Evolutionary conservation across 805 yeast genomes (phyloP).

Genomic region (Candida fluviatilis): DNA sequence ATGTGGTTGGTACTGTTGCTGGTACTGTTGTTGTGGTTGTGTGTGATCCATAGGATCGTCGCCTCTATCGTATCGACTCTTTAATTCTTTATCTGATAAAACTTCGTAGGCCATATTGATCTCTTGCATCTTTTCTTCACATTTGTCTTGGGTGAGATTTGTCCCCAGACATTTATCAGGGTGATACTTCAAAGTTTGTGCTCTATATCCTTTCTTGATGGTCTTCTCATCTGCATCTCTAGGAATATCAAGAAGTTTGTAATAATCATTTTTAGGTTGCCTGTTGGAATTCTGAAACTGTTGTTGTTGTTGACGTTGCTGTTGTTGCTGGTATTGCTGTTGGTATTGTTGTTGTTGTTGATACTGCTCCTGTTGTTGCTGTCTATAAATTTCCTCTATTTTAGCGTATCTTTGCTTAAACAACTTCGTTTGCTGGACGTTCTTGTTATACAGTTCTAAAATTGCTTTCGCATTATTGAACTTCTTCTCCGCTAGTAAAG

Average conservation of each 20-base stretch:
- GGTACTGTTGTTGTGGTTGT: conserved; percentile 11
- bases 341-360: conserved; percentile 33
- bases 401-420: conserved; percentile 29
- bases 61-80: conserved; percentile 64
- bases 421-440: conserved; percentile 36
- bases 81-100: conserved; percentile 60
- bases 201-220: conserved; percentile 77
- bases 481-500: conserved; percentile 27
- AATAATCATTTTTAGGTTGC: conserved; percentile 61
- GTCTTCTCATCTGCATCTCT: conserved; percentile 65
- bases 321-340: conserved; percentile 38
- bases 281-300: conserved; percentile 30
- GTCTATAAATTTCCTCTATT: conserved; percentile 22
- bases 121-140: conserved; percentile 83
- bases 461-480: conserved; percentile 36
- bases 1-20: conserved; percentile 11
- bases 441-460: conserved; percentile 28
- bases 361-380: conserved; percentile 24
- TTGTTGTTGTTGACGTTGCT: conserved; percentile 43
- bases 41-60: conserved; percentile 45
- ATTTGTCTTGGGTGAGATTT: conserved; percentile 60
- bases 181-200: conserved; percentile 74
- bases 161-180: conserved; percentile 84
- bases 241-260: conserved; percentile 68
- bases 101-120: conserved; percentile 92